Base-by-base conservation (phyloP, 352 stramenopile species). In the Phytophthora palmivora region DNA sequence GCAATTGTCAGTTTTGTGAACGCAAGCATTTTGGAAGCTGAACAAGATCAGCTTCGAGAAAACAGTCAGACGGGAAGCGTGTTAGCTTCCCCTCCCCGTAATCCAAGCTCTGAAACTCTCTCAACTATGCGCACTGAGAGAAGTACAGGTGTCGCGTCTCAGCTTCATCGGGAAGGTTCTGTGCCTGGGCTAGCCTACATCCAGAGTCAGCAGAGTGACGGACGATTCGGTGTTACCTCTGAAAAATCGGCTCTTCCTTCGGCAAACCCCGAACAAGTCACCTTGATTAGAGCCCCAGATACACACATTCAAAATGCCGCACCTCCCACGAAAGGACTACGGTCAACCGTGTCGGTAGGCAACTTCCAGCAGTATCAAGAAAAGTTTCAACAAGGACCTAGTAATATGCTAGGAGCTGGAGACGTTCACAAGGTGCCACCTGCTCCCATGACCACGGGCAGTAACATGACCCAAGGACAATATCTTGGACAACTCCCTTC, bases 301-400 rank as follows among this genome's bases (percentile, higher is more conserved):
- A 57, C 16, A 18, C 55, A 51, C 3, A 36, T 58, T 24, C 39
- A 76, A 48, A 9, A 37, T 30, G 30, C 55, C 50, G 43, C 68
- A 18, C 44, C 43, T 37, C 14, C 50, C 9, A 24, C 24, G 22
- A 71, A 52, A 63, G 76, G 51, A 33, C 71, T 93, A 47, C 75
- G 86, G 22, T 82, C 84, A 19, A 75, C 79, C 6, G 67, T 83
- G 32, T 95, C 86, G 3, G 79, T 95, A 12, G 86, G 82, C 1
- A 92, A 95, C 38, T 91, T 93, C n/a, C 74, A 77, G 8, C 70
- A 76, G 49, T 89, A 88, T 46, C 72, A 87, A 60, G 72, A 88
- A 4, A 81, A 89, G 2, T 72, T 79, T 24, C 65, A 74, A 7
- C 65, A 62, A 48, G 56, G 57, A 5, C 21, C 43, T 42, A 38